A percentile compares a stretch with the other conserved stretches of the same genome.
Conservation (phyloP, 441 rosid species). For the Pelargonium myrrhifolium region DNA sequence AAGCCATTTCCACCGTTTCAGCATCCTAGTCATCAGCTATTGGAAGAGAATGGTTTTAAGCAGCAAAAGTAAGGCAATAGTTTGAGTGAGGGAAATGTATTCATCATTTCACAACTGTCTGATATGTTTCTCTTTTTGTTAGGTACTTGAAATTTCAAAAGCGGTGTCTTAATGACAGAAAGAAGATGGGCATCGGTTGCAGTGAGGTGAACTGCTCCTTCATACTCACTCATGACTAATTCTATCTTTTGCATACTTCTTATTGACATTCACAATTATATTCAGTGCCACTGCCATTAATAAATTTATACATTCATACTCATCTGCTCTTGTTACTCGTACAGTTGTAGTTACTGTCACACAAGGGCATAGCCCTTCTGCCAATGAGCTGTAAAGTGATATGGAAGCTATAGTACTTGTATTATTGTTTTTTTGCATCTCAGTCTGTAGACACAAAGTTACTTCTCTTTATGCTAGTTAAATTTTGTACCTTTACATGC, state of each 20-base stretch:
- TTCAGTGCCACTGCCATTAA: no score
- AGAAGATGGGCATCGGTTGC: constrained; percentile 80
- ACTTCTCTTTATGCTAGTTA: background rate
- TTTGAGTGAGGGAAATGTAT: background rate
- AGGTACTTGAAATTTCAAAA: constrained; percentile 88
- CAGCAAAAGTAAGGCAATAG: constrained; percentile 74
- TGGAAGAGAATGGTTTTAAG: constrained; percentile 94
- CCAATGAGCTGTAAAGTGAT: no score
- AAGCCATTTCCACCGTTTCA: constrained; percentile 87
- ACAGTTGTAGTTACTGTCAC: no score
- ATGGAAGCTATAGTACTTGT: no score
- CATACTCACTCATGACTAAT: background rate
- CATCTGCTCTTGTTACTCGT: no score
- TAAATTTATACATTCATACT: no score
- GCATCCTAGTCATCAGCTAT: constrained; percentile 91
- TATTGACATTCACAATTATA: no score
- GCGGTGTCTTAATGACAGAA: constrained; percentile 87
- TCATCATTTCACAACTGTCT: constrained; percentile 12
- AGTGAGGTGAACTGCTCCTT: constrained; percentile 62
- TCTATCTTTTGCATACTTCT: background rate
- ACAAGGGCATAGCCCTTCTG: no score
- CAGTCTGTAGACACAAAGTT: background rate
- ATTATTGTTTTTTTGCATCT: no score
- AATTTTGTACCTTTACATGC: constrained; percentile 25
- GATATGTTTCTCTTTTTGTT: constrained; percentile 21